Conservation (phyloP, 2,329 filamentous ascomycete species). For the Dryadomyces quercivorus region DNA sequence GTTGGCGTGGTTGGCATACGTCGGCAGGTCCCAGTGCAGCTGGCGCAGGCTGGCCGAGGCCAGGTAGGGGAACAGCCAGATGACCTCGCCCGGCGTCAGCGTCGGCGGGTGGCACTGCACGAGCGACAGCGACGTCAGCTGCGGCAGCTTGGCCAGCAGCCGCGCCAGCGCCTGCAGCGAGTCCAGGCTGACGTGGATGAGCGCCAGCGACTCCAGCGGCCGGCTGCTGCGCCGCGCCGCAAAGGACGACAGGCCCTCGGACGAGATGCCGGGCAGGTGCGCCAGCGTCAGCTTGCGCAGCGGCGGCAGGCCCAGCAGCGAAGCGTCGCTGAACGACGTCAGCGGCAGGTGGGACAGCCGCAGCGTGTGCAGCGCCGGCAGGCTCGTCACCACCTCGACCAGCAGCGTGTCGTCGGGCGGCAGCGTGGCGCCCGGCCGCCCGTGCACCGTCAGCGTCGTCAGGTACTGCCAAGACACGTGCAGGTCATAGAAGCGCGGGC, state of each 20-base stretch:
- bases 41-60: slow-evolving; percentile 39
- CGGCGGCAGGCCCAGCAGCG: slow-evolving; percentile 40
- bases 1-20: slow-evolving; percentile 29
- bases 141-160: slow-evolving; percentile 42
- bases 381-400: slow-evolving; percentile 31
- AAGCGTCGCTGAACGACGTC: slow-evolving; percentile 43
- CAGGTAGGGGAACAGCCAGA: slow-evolving; percentile 54
- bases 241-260: slow-evolving; percentile 42
- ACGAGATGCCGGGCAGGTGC: slow-evolving; percentile 42
- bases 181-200: slow-evolving; percentile 44
- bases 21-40: slow-evolving; percentile 54
- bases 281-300: slow-evolving; percentile 43
- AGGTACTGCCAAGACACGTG: slow-evolving; percentile 45
- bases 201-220: slow-evolving; percentile 34
- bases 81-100: slow-evolving; percentile 41
- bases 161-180: slow-evolving; percentile 45
- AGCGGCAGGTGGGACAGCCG: slow-evolving; percentile 44
- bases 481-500: slow-evolving; percentile 21
- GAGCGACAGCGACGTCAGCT: slow-evolving; percentile 37
- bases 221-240: slow-evolving; percentile 35
- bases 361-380: slow-evolving; percentile 45
- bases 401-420: slow-evolving; percentile 39
- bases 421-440: slow-evolving; percentile 40
- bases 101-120: slow-evolving; percentile 41
- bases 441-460: slow-evolving; percentile 45